These are phyloP conservation scores for Ampelocalamus luodianensis DNA, from an alignment of 176 grass and related monocot species.

Conservation along the genomic window DNA sequence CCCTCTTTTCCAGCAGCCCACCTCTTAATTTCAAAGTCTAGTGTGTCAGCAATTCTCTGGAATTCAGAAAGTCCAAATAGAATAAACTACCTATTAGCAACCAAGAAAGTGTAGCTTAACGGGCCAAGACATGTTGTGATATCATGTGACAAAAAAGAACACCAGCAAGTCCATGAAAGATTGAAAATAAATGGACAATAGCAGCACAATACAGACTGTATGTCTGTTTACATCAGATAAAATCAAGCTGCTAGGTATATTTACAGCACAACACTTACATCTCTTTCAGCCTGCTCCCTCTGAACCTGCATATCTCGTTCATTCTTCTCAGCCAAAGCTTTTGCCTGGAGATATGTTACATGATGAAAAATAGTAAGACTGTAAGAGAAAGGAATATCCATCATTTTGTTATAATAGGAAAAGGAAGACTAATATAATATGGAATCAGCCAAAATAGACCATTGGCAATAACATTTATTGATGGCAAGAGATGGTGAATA, in stretches of 20 bases:
- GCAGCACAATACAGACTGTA: slow-evolving; percentile 2
- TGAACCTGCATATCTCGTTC: slow-evolving; percentile 76
- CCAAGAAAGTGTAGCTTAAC: slow-evolving; percentile 19
- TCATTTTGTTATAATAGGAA: slow-evolving; percentile 14
- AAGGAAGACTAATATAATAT: slow-evolving; percentile 3
- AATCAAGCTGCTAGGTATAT: slow-evolving; percentile 16
- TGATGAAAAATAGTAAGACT: neutral
- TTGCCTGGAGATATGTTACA: slow-evolving; percentile 54
- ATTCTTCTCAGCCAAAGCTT: slow-evolving; percentile 87
- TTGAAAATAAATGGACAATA: slow-evolving; percentile 19
- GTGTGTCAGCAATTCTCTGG: slow-evolving; percentile 79
- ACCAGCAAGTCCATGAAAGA: neutral
- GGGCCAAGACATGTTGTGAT: neutral
- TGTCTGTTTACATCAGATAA: neutral
- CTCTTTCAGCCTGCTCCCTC: slow-evolving; percentile 76
- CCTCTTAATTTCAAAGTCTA: slow-evolving; percentile 93
- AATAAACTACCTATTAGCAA: slow-evolving; percentile 33
- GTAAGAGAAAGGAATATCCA: slow-evolving; percentile 1
- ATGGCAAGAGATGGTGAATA: neutral
- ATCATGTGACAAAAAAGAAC: slow-evolving; percentile 23
- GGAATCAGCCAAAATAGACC: neutral
- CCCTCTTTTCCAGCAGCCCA: slow-evolving; percentile 98
- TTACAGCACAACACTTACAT: slow-evolving; percentile 50
- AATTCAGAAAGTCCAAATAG: slow-evolving; percentile 46
- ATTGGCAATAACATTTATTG: neutral